Base-by-base conservation (phyloP, 176 grass and related monocot species). In the Carex pumila region DNA sequence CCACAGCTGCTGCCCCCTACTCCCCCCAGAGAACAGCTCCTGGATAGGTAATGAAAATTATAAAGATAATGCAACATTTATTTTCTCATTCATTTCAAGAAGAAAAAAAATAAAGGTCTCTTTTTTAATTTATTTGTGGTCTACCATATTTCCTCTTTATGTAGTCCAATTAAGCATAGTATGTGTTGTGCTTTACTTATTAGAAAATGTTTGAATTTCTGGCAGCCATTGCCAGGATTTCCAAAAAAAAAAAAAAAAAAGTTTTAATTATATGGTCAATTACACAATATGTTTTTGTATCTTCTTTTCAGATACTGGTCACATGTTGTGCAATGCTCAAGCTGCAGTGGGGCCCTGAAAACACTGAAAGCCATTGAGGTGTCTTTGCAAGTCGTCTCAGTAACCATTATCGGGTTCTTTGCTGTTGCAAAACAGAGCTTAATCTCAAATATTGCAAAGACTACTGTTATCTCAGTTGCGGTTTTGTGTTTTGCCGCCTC, bases 241-340 rank as follows among this genome's bases (percentile, higher is more conserved):
- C 0, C 6, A 39, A 39, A 39, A 39, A 39, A 39, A 39, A 39
- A 39, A 36, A 36, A 36, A 0, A 36, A 39, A 39, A 6, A 6
- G 37, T 39, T 39, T 14, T 6, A 49, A 57, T 54, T 14, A 54
- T 54, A 76, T 76, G 9, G 9, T 52, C 8, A 50, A 73, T 72
- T 50, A 5, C 36, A 76, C 22, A 41, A 14, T 12, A 76, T 76
- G 15, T 3, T 22, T 49, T 22, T 77, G 50, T 13, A 56, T 71
- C 15, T 41, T 22, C 63, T 61, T 81, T 79, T n/a, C 87, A 98
- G 95, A 87, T 98, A 98, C 62, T 94, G 92, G 90, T 94, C 95
- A 1, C 95, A 98, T 76, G 95, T 94, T 34, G 85, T 34, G 61
- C 92, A 93, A 82, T 98, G 95, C 86, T 90, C 66, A 4, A 91